A percentile compares a stretch with the other conserved stretches of the same genome.
Conservation (phyloP, 176 grass and related monocot species). For the Zea mays region DNA sequence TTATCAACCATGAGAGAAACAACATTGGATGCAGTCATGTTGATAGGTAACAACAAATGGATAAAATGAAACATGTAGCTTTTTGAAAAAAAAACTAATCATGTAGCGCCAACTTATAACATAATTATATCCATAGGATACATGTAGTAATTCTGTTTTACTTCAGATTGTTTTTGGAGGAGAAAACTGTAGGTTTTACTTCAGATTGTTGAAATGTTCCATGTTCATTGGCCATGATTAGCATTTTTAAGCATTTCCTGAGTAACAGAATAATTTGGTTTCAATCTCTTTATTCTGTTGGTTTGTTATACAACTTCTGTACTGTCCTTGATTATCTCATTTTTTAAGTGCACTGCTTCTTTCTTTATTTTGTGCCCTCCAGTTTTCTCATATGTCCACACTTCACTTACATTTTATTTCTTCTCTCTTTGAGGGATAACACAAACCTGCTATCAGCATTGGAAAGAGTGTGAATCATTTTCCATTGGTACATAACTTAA, state of each 20-base stretch:
- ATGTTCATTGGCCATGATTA: background rate
- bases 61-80: background rate
- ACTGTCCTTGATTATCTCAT: slow-evolving; percentile 13
- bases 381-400: slow-evolving; percentile 32
- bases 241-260: background rate
- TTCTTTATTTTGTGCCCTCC: background rate
- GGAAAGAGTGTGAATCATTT: slow-evolving; percentile 88
- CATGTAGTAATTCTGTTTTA: background rate
- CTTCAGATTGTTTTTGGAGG: background rate
- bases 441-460: slow-evolving; percentile 77
- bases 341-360: background rate
- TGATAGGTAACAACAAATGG: slow-evolving; percentile 8
- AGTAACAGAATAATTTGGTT: slow-evolving; percentile 23
- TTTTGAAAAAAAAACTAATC: slow-evolving; percentile 1
- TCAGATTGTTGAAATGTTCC: background rate
- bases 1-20: background rate
- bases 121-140: background rate
- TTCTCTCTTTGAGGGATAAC: slow-evolving; percentile 98
- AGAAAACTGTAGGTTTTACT: too few species aligned
- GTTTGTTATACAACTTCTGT: slow-evolving; percentile 10
- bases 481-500: slow-evolving; percentile 64
- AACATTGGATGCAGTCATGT: background rate
- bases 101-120: background rate
- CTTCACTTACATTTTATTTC: slow-evolving; percentile 57
- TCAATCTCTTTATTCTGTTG: slow-evolving; percentile 6